A percentile compares a stretch with the other conserved stretches of the same genome.
Evolutionary conservation across 2,329 filamentous ascomycete species (phyloP).

Genomic region (Pyricularia sp.): DNA sequence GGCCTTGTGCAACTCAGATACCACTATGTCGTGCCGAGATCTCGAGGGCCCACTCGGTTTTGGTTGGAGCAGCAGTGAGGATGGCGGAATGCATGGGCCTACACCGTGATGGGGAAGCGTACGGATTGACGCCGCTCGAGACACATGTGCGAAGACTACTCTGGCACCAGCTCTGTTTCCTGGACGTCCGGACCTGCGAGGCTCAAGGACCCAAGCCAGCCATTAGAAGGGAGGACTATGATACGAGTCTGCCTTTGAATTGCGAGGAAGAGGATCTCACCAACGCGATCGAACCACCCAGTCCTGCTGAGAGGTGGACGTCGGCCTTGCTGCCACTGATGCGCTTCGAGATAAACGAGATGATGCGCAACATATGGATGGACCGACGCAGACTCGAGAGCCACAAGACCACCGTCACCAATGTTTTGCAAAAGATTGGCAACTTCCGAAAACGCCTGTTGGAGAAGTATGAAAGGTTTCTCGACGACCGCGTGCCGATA

Average conservation of each 20-base stretch:
- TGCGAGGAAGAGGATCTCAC: slow-evolving; percentile 53
- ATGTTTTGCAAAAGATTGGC: slow-evolving; percentile 55
- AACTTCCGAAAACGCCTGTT: slow-evolving; percentile 52
- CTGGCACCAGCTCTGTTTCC: slow-evolving; percentile 67
- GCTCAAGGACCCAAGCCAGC: slow-evolving; percentile 58
- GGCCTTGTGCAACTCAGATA: slow-evolving; percentile 30
- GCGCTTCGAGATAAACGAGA: slow-evolving; percentile 60
- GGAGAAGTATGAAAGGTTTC: slow-evolving; percentile 49
- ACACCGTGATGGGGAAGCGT: slow-evolving; percentile 56
- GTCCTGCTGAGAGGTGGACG: slow-evolving; percentile 46
- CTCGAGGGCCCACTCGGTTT: slow-evolving; percentile 58
- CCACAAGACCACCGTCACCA: slow-evolving; percentile 47
- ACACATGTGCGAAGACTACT: slow-evolving; percentile 58
- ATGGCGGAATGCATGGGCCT: slow-evolving; percentile 69
- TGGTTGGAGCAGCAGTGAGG: slow-evolving; percentile 58
- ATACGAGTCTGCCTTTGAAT: slow-evolving; percentile 60
- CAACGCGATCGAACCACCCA: slow-evolving; percentile 23
- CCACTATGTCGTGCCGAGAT: slow-evolving; percentile 60
- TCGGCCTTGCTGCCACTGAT: slow-evolving; percentile 55
- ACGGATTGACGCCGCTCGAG: slow-evolving; percentile 53
- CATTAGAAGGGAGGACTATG: slow-evolving; percentile 62
- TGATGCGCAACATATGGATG: slow-evolving; percentile 57
- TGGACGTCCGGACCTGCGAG: slow-evolving; percentile 64
- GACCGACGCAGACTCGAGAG: slow-evolving; percentile 53
- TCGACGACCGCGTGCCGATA: slow-evolving; percentile 45